phyloP scores from a whole-genome alignment of 208 protist species.

The Lotmaria passim region DNA sequence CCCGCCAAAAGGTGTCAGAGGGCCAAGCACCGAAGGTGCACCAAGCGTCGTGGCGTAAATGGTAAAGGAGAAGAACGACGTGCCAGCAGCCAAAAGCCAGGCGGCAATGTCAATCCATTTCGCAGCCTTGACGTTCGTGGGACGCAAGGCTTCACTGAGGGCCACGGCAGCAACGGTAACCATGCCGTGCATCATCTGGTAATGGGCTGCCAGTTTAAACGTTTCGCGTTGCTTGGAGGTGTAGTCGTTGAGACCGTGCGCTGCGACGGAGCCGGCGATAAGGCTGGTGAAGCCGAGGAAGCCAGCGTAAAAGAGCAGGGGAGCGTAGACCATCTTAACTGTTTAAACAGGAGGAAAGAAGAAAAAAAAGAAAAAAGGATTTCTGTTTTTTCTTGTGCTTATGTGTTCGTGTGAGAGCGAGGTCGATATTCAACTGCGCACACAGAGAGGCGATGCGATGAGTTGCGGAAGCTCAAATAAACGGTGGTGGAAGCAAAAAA shows the following conservation, averaged over 20 bases:
- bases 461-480: too few species aligned
- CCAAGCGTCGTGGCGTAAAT: constrained; percentile 37
- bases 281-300: constrained; percentile 30
- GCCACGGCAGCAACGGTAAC: constrained; percentile 26
- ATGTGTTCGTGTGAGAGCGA: too few species aligned
- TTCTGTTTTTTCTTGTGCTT: background rate
- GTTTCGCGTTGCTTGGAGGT: background rate
- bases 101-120: constrained; percentile 18
- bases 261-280: constrained; percentile 25
- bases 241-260: constrained; percentile 25
- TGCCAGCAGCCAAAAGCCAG: constrained; percentile 26
- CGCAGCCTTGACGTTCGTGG: constrained; percentile 9
- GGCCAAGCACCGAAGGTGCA: constrained; percentile 17
- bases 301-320: constrained; percentile 12
- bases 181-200: constrained; percentile 38
- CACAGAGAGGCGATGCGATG: too few species aligned
- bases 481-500: too few species aligned
- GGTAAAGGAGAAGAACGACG: constrained; percentile 36
- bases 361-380: background rate
- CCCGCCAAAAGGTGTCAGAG: constrained; percentile 37
- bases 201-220: constrained; percentile 28
- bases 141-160: background rate
- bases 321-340: background rate
- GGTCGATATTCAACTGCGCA: too few species aligned
- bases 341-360: background rate